Evolutionary conservation across 108 stramenopile genomes (phyloP).

Genomic region (Nitzschia putrida): DNA sequence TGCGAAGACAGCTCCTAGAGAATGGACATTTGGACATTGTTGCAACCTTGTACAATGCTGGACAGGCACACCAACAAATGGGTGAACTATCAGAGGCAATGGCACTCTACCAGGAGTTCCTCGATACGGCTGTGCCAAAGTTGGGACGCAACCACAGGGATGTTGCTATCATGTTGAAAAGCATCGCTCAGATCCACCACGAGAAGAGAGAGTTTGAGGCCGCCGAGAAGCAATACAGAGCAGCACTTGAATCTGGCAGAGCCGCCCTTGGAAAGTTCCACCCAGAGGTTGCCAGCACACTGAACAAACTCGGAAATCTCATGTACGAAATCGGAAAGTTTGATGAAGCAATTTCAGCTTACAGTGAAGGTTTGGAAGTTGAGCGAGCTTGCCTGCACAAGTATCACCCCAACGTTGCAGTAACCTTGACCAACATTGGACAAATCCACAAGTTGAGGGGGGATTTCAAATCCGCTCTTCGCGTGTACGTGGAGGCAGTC

Average conservation of each 20-base stretch:
- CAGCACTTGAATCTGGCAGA: conserved; percentile 40
- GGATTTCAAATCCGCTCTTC: conserved; percentile 34
- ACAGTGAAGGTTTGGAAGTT: conserved; percentile 60
- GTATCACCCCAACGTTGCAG: conserved; percentile 54
- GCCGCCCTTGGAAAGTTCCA: conserved; percentile 54
- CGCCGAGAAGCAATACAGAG: conserved; percentile 34
- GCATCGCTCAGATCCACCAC: conserved; percentile 66
- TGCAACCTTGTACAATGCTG: conserved; percentile 63
- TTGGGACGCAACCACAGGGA: conserved; percentile 52
- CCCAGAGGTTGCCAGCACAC: conserved; percentile 57
- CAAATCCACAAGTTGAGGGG: conserved; percentile 59
- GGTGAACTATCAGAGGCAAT: conserved; percentile 53
- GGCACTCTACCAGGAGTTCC: conserved; percentile 48
- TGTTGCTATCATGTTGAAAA: conserved; percentile 61
- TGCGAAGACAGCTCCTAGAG: conserved; percentile 44
- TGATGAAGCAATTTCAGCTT: conserved; percentile 46
- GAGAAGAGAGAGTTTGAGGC: conserved; percentile 53
- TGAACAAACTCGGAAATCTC: conserved; percentile 72
- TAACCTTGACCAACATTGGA: conserved; percentile 72
- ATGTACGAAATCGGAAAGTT: conserved; percentile 60
- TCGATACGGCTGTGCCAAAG: conserved; percentile 31
- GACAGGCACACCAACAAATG: conserved; percentile 64
- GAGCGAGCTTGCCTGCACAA: conserved; percentile 54
- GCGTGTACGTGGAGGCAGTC: conserved; percentile 50
- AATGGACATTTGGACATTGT: conserved; percentile 57